These are phyloP conservation scores for Phytophthora pisi DNA, from an alignment of 352 stramenopile genomes.

Conservation along the genomic window DNA sequence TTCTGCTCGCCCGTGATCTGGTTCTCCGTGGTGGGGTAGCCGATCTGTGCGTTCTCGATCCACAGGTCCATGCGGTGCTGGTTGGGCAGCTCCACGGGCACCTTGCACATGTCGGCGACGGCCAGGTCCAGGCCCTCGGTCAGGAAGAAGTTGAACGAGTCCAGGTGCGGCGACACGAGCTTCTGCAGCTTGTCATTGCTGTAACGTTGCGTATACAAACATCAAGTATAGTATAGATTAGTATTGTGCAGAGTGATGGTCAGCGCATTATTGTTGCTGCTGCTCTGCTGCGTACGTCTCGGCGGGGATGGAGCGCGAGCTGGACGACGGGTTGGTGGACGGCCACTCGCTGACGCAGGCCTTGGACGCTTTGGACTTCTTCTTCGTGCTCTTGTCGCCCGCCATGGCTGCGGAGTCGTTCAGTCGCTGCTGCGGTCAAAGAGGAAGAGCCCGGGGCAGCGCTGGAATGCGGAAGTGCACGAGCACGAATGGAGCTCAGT, in stretches of 20 bases:
- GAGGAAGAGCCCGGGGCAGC: conserved; percentile 2
- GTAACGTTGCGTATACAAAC: conserved; percentile 20
- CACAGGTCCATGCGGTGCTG: conserved; percentile 82
- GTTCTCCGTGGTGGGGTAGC: conserved; percentile 86
- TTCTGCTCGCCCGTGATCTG: conserved; percentile 86
- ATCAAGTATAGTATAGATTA: conserved; percentile 9
- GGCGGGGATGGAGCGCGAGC: conserved; percentile 69
- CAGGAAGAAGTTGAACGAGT: conserved; percentile 99
- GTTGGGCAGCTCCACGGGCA: conserved; percentile 92
- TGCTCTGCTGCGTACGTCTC: conserved; percentile 50
- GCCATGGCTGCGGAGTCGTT: conserved; percentile 33
- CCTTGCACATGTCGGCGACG: conserved; percentile 90
- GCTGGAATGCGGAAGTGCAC: conserved; percentile 33
- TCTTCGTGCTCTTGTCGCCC: conserved; percentile 59
- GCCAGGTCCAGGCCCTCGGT: conserved; percentile 94
- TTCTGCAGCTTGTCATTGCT: conserved; percentile 86
- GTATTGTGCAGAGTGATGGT: conserved; percentile 24
- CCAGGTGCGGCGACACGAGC: conserved; percentile 96
- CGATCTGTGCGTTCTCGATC: conserved; percentile 96
- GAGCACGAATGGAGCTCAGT: conserved; percentile 33
- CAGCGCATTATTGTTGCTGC: conserved; percentile 5
- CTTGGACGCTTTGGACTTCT: conserved; percentile 51
- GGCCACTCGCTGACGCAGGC: conserved; percentile 66
- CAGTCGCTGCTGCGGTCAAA: background rate
- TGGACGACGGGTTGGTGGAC: conserved; percentile 82